Percentiles rank a stretch among this genome's conserved stretches.
These are phyloP conservation scores for Neodidymelliopsis sp. DNA, from an alignment of 2,329 filamentous ascomycete species.

Conservation along the genomic window DNA sequence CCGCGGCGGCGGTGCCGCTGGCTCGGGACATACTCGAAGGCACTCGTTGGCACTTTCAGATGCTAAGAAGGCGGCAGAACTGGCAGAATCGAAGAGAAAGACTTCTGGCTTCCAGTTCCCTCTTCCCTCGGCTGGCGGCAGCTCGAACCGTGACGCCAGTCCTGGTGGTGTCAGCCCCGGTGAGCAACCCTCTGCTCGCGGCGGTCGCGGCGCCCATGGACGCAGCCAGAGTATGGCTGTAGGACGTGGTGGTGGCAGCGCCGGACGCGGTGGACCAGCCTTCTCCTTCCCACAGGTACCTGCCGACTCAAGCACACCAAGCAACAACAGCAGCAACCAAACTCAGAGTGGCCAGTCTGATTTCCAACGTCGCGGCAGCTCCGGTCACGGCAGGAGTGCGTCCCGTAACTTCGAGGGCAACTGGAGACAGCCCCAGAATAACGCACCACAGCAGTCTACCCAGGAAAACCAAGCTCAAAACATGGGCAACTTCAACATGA, in stretches of 20 bases:
- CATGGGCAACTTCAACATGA: slow-evolving; percentile 72
- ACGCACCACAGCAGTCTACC: slow-evolving; percentile 59
- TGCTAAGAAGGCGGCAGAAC: slow-evolving; percentile 95
- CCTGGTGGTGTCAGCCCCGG: slow-evolving; percentile 56
- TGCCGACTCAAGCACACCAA: slow-evolving; percentile 53
- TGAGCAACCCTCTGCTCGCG: slow-evolving; percentile 44
- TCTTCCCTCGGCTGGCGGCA: slow-evolving; percentile 70
- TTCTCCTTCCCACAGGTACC: slow-evolving; percentile 72
- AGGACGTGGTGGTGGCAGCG: slow-evolving; percentile 70
- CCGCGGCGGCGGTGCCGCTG: slow-evolving; percentile 73
- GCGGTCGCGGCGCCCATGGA: slow-evolving; percentile 65
- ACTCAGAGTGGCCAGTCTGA: slow-evolving; percentile 61
- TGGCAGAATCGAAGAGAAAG: slow-evolving; percentile 95
- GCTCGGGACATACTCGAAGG: slow-evolving; percentile 82
- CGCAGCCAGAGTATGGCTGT: slow-evolving; percentile 91
- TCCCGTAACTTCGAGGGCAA: slow-evolving; percentile 98
- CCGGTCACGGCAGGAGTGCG: slow-evolving; percentile 79
- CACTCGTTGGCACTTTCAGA: slow-evolving; percentile 95
- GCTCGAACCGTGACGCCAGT: slow-evolving; percentile 63
- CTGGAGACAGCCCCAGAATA: slow-evolving; percentile 83
- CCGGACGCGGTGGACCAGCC: slow-evolving; percentile 70
- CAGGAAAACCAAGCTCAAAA: slow-evolving; percentile 55
- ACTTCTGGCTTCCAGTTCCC: slow-evolving; percentile 96
- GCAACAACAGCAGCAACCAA: slow-evolving; percentile 52
- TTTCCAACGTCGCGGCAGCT: slow-evolving; percentile 77